Conservation (phyloP, 176 grass and related monocot genomes). For the Saccharum officinarum region DNA sequence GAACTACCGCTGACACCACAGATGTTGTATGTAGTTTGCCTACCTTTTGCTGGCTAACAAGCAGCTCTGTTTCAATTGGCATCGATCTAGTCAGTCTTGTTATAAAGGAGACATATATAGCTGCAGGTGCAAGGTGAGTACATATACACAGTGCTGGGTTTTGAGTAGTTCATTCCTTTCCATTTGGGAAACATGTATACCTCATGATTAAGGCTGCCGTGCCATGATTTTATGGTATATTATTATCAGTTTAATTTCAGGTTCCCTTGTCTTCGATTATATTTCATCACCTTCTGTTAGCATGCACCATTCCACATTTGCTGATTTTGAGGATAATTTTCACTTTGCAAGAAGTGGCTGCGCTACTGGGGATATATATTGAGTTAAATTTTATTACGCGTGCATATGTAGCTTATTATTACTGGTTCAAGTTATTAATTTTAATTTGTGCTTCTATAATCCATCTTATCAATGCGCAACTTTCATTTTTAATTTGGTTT, state of each 20-base stretch:
- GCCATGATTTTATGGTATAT: slow-evolving; percentile 43
- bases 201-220: not conserved
- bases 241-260: slow-evolving; percentile 14
- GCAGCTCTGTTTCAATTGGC: not conserved
- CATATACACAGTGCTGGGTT: not conserved
- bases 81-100: not conserved
- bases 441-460: not conserved
- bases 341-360: not conserved
- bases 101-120: too few relatives aligned
- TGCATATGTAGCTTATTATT: not conserved
- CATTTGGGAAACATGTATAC: too few relatives aligned
- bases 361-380: not conserved
- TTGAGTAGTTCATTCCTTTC: not conserved
- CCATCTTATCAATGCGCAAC: not conserved
- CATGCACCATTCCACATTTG: not conserved
- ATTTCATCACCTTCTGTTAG: not conserved
- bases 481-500: too few relatives aligned
- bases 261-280: not conserved
- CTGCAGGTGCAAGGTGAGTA: not conserved
- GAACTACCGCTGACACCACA: not conserved
- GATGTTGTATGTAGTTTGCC: too few relatives aligned
- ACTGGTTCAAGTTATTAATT: not conserved
- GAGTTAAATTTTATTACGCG: too few relatives aligned
- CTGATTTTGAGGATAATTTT: not conserved
- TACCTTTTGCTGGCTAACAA: not conserved